Evolutionary conservation across 139 green algal species (phyloP), one percentile per base, ranked within the genome.

Genomic region (Chlamydomonas urium): DNA sequence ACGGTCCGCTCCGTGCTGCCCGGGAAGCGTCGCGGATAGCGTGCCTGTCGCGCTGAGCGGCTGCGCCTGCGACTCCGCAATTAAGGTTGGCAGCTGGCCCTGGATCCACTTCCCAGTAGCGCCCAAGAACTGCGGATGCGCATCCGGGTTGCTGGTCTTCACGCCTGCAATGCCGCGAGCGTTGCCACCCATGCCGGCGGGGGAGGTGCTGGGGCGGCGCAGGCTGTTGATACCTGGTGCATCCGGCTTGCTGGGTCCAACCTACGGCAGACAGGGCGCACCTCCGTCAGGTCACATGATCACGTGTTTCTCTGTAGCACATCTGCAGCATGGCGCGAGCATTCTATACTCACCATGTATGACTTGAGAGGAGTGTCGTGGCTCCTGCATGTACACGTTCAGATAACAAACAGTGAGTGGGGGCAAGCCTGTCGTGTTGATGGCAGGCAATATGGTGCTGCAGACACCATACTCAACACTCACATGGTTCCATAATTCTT

Each of bases 1-100:
- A 47, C 36, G 61, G 2, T 28, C 28, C 23, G 31, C 57, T 34
- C 34, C 70, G 23, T 47, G 21, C 61, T 66, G 4, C 42, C 72
- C 72, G 38, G 72, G 63, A 29, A 78, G 28, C 1, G 29, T 53
- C 1, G 72, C 50, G 1, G 48, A 69, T 5, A 73, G 38, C 1
- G 47, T 68, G 50, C 37, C 60, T 29, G 72, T 78, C 28, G 72
- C 72, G 3, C 37, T 65, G 2, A 78, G 53, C 3, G 48, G 37
- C 65, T 78, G 72, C 1, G 62, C 65, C 37, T 73, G 72, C 5
- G 62, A 73, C 38, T 78, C 72, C 2, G 72, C 72, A 32, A 78
- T 73, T 26, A 78, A 37, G 23, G n/a, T 35, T 21, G 63, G 63
- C 2, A 78, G 34, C 72, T 61, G 28, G 1, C 50, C 26, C 47